These are phyloP conservation scores for Trichoderma hamatum DNA, from an alignment of 2,329 filamentous ascomycete genomes.

Conservation along the genomic window DNA sequence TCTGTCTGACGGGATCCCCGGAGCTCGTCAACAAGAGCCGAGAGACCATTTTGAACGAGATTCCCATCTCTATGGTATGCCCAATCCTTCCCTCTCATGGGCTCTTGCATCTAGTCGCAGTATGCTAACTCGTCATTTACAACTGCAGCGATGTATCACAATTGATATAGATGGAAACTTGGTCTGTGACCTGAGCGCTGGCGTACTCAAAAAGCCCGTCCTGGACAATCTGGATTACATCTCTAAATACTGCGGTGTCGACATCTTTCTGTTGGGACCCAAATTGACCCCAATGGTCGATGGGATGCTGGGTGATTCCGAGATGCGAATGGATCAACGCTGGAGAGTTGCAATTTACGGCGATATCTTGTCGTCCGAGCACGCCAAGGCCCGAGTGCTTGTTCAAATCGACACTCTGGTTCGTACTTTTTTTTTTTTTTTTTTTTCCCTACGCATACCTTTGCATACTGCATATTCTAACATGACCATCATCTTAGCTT, in stretches of 20 bases:
- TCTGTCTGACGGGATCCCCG: slow-evolving; percentile 85
- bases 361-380: slow-evolving; percentile 91
- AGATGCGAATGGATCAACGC: slow-evolving; percentile 84
- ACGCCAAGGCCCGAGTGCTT: slow-evolving; percentile 92
- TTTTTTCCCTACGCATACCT: not conserved
- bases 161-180: slow-evolving; percentile 92
- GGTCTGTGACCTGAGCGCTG: slow-evolving; percentile 72
- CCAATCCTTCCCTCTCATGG: not conserved
- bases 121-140: slow-evolving; percentile 27
- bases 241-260: slow-evolving; percentile 85
- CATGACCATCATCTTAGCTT: slow-evolving; percentile 52
- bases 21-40: slow-evolving; percentile 89
- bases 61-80: slow-evolving; percentile 87
- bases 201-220: slow-evolving; percentile 73
- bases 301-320: slow-evolving; percentile 73
- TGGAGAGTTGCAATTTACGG: slow-evolving; percentile 94
- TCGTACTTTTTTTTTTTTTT: too few relatives aligned
- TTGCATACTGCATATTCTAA: slow-evolving; percentile 24
- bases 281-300: slow-evolving; percentile 80
- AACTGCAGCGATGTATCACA: slow-evolving; percentile 77
- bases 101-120: not conserved
- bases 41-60: slow-evolving; percentile 87
- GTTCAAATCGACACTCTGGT: slow-evolving; percentile 97
- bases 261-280: slow-evolving; percentile 93
- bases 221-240: slow-evolving; percentile 85